Percentiles rank a stretch among this genome's conserved stretches.
These are phyloP conservation scores for Tolypocladium guangdongense DNA, from an alignment of 2,329 filamentous ascomycete genomes.

Conservation along the genomic window DNA sequence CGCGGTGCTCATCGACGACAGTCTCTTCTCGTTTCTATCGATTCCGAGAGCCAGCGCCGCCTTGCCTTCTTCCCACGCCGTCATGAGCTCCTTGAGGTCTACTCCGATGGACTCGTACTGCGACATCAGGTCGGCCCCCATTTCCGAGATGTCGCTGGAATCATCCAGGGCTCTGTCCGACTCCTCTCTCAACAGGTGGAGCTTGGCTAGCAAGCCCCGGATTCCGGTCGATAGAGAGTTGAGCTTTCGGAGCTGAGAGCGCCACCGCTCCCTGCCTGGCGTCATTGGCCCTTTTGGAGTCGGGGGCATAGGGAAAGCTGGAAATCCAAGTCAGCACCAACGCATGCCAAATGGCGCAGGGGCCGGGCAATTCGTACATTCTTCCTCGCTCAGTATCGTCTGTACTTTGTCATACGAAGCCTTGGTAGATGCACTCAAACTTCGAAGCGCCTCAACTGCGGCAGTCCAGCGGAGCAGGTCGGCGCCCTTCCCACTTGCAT, in stretches of 20 bases:
- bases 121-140: slow-evolving; percentile 67
- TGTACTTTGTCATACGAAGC: slow-evolving; percentile 55
- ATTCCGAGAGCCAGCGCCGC: slow-evolving; percentile 72
- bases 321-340: slow-evolving; percentile 3
- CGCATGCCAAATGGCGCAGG: neutral
- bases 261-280: slow-evolving; percentile 72
- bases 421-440: slow-evolving; percentile 49
- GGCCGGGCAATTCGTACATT: slow-evolving; percentile 43
- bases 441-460: slow-evolving; percentile 64
- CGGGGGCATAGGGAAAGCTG: slow-evolving; percentile 42
- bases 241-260: slow-evolving; percentile 78
- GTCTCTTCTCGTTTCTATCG: slow-evolving; percentile 64
- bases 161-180: slow-evolving; percentile 70
- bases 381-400: slow-evolving; percentile 64
- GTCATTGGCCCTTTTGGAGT: slow-evolving; percentile 52
- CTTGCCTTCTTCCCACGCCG: slow-evolving; percentile 82
- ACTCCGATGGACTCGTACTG: slow-evolving; percentile 93
- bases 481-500: slow-evolving; percentile 65
- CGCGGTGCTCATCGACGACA: slow-evolving; percentile 50
- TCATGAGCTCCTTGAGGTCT: slow-evolving; percentile 69
- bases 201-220: slow-evolving; percentile 83
- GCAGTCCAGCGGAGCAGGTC: slow-evolving; percentile 72
- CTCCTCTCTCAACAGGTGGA: slow-evolving; percentile 84
- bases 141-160: slow-evolving; percentile 59
- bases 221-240: slow-evolving; percentile 84